phyloP scores from a whole-genome alignment of 345 rosid genomes.

The Dovyalis caffra region DNA sequence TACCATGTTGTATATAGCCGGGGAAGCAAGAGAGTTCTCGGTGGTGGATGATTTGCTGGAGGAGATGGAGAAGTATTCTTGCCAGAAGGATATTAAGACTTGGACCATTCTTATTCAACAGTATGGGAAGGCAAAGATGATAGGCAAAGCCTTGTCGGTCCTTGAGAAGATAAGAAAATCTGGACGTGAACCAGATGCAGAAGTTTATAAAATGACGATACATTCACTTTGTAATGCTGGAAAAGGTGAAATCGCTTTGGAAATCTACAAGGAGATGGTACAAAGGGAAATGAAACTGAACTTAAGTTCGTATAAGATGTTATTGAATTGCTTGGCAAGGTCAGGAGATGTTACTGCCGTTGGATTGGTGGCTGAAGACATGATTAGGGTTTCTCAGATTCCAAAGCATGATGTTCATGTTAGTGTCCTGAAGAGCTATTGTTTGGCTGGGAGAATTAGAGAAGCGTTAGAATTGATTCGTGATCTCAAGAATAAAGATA shows the following conservation, averaged over 20 bases:
- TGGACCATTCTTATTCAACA: slow-evolving; percentile 67
- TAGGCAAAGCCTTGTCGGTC: slow-evolving; percentile 52
- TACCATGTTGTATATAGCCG: slow-evolving; percentile 58
- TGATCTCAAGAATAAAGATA: slow-evolving; percentile 49
- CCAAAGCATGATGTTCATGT: slow-evolving; percentile 52
- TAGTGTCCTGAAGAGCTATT: slow-evolving; percentile 59
- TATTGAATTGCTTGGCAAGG: slow-evolving; percentile 47
- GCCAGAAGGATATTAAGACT: slow-evolving; percentile 56
- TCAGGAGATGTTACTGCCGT: slow-evolving; percentile 50
- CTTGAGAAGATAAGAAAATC: slow-evolving; percentile 64
- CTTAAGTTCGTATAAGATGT: slow-evolving; percentile 48
- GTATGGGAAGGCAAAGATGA: slow-evolving; percentile 62
- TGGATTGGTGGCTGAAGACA: slow-evolving; percentile 55
- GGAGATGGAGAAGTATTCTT: slow-evolving; percentile 60
- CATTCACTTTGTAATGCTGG: slow-evolving; percentile 51
- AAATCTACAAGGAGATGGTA: slow-evolving; percentile 70
- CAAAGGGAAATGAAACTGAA: slow-evolving; percentile 50
- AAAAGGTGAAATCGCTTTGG: slow-evolving; percentile 64
- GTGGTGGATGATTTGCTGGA: slow-evolving; percentile 48
- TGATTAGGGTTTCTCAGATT: slow-evolving; percentile 48
- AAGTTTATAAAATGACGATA: slow-evolving; percentile 45
- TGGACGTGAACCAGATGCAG: slow-evolving; percentile 53
- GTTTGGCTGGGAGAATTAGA: slow-evolving; percentile 64
- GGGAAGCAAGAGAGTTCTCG: slow-evolving; percentile 52
- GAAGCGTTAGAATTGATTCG: slow-evolving; percentile 70